Base-by-base conservation (phyloP, 164 flowering plant species). In the Cinnamomum chago region DNA sequence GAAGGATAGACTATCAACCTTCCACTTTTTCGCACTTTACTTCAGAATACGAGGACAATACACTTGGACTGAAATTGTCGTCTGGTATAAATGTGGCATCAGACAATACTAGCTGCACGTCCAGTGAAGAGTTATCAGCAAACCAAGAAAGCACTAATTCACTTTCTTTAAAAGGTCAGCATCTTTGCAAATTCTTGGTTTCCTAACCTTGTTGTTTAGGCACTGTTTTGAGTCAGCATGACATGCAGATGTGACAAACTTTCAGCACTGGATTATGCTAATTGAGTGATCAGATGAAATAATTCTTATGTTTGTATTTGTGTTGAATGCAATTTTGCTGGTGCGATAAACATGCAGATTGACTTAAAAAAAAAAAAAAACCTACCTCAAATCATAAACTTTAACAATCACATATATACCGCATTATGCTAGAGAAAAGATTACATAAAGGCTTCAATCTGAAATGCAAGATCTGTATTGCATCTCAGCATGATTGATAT, bases 111-210 rank as follows among this genome's bases (percentile, higher is more conserved):
- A 83, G 88, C 77, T 79, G 85, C 64, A 23, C 79, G 51, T 85
- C 89, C 33, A 82, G 74, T 24, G 91, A 87, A 28, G 92, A 84
- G 40, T 75, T 71, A 25, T 40, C 88, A 30, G 72, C 75, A 64
- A 85, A 84, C 65, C 71, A 79, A 66, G 75, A 79, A 40, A 77
- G 82, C 77, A 84, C 84, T 74, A 77, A 82, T 79, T 81, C 86
- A 25, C 93, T 92, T 75, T 90, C 99, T 62, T 72, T 88, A 14
- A 89, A 89, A 88, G 98, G 99, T 76, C 17, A 64, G 25, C 28
- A 64, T 64, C 27, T 22, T 64, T 64, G 60, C 67, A 9, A 14
- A 22, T 15, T 24, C 5, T 13, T 22, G 30, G 5, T 27, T 55
- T 64, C 28, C 28, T 24, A 12, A 25, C 28, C 28, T 64, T 7